Base-by-base conservation (phyloP, 768 basidiomycete species). In the Udeniomyces megalosporus region DNA sequence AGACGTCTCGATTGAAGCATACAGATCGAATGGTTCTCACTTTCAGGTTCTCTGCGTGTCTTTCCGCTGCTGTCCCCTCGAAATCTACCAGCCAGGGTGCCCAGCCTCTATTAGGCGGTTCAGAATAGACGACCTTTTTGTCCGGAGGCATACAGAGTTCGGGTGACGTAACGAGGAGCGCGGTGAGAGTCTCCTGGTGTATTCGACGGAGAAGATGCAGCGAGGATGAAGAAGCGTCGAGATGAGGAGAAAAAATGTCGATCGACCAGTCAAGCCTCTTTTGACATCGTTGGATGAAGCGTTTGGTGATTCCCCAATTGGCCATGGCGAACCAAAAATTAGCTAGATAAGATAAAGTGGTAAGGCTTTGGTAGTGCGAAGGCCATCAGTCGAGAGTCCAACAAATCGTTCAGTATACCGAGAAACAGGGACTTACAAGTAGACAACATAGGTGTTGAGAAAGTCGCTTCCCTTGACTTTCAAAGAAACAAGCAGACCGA, bases 41-140 rank as follows among this genome's bases (percentile, higher is more conserved):
- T 79, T 86, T 87, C 57, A 88, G 73, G 68, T 86, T 86, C 71
- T 88, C 86, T 0, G 82, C 81, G 63, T 85, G 83, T 64, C 86
- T 73, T 70, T 87, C 86, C 12, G 77, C 83, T 0, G 82, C 82
- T 77, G 38, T 45, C 5, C 28, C 34, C 17, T 42, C 8, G 67
- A 87, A 88, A 49, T 77, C 69, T 28, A 86, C 73, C 0, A 88
- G 76, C 70, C 84, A 87, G 0, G 86, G 85, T 3, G 85, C 81
- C 70, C 78, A 83, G 53, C 80, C 79, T 0, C 75, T 75, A 61
- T 83, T 76, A 47, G 76, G 75, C 6, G 81, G 76, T 71, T 84
- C 78, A 26, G 80, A 77, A 68, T 80, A 88, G 24, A 69, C 58
- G 77, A 88, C 82, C 6, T 70, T 68, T 68, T 85, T 81, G 17